These are phyloP conservation scores for Cordyceps farinosa DNA, from an alignment of 2,329 filamentous ascomycete genomes.

Conservation along the genomic window DNA sequence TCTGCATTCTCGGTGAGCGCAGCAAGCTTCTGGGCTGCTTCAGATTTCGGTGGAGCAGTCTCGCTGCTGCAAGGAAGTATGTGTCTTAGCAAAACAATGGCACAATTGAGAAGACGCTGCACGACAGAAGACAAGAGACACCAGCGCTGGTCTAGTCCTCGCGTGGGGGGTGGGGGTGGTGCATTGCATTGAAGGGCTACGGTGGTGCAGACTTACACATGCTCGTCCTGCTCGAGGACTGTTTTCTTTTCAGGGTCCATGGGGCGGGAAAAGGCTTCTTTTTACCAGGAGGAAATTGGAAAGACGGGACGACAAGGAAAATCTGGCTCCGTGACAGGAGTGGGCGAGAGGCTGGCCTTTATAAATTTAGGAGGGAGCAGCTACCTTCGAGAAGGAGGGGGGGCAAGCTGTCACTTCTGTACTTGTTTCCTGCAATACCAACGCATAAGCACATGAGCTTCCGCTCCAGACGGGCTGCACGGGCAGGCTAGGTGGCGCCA, in stretches of 20 bases:
- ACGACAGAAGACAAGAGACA: not conserved
- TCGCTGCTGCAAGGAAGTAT: not conserved
- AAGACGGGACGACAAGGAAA: not conserved
- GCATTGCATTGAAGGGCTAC: not conserved
- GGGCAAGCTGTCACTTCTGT: not conserved
- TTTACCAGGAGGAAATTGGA: not conserved
- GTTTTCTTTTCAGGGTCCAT: constrained; percentile 17
- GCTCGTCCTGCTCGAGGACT: constrained; percentile 14
- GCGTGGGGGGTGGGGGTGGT: not conserved
- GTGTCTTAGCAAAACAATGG: not conserved
- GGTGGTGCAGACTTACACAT: constrained; percentile 6
- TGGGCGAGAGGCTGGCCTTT: constrained; percentile 8
- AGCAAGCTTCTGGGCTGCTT: constrained; percentile 17
- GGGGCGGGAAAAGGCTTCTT: not conserved
- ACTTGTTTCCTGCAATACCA: not conserved
- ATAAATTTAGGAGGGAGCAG: not conserved
- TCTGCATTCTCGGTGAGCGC: constrained; percentile 24
- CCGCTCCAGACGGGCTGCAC: not conserved
- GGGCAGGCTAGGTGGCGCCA: not conserved
- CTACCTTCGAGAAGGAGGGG: not conserved
- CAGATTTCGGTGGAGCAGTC: not conserved
- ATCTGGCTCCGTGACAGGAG: not conserved
- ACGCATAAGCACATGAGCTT: not conserved
- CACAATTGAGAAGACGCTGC: not conserved
- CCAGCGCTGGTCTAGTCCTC: too few species aligned